Base-by-base conservation (phyloP, 495 filamentous ascomycete species). In the Bacidia rubella region DNA sequence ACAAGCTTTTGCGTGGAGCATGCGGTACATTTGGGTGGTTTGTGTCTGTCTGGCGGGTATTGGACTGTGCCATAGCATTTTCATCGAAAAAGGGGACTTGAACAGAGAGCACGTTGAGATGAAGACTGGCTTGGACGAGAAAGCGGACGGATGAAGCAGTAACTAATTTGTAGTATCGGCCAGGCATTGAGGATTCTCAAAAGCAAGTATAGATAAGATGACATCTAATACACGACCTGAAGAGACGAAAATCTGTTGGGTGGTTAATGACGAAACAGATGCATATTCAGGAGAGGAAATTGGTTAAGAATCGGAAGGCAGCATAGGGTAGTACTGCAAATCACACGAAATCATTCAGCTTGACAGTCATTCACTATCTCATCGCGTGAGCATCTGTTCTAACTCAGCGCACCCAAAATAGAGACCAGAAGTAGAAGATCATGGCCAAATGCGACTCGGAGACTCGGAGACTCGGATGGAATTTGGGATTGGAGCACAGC, bases 31-130 rank as follows among this genome's bases (percentile, higher is more conserved):
- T 59, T 82, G 75, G 76, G 79, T 82, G 26, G 44, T 78, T 44
- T 81, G 78, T 58, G 78, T 78, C 5, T 71, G 67, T 57, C 60
- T 80, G 52, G 66, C 71, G 15, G 75, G 61, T 9, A 43, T 70
- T 51, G 73, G 72, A 1, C 47, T 83, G 9, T 50, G 80, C 3
- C 71, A 69, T 7, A 76, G 74, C 47, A 50, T 59, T 0, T 82
- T 83, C 55, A 72, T 86, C 50, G 63, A 68, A 42, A 72, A 73
- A 52, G 55, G 62, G 22, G 60, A 65, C 21, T 58, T 85, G 56
- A 78, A 68, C 27, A 71, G 66, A 43, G 78, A 81, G 59, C 81
- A 84, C 63, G 68, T 68, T 3, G 80, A 86, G 62, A 82, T 76
- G 3, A 76, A 73, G 59, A 78, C 75, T 0, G 71, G 72, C 12